Base-by-base conservation (phyloP, 805 yeast genomes). In the Metschnikowia colocasiae region DNA sequence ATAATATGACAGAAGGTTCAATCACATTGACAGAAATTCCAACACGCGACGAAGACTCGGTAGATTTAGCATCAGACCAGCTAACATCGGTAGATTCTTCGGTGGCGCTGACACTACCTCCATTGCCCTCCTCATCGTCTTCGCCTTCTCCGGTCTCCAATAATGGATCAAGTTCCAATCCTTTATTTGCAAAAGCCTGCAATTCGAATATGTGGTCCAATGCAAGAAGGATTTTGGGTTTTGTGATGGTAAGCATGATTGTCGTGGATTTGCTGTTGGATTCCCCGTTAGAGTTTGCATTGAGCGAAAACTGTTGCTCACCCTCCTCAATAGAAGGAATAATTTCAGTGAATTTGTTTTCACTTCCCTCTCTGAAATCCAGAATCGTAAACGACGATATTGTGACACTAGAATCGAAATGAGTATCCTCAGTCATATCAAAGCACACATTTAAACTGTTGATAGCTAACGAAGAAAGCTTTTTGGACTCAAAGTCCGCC, bases 121-220 rank as follows among this genome's bases (percentile, higher is more conserved):
- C 45, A 13, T 29, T 43, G 25, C 25, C 26, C 10, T 30, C 33
- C 7, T 23, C 31, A 1, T 46, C 49, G 1, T 44, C 53, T 4
- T 48, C 58, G 2, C 52, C 62, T 12, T 58, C 57, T 8, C 52
- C 59, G 5, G 48, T 48, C 6, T 57, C 49, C 18, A 38, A 48
- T 13, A 52, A 46, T 4, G 47, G 37, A 26, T 53, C 62, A 15
- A 49, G 56, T 27, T 62, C 65, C 22, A 77, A 53, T 0, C 81
- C 87, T 37, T 69, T 71, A 46, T 78, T 82, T n/a, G 72, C 62
- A 60, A 84, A 91, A 0, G 69, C 60, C 53, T 86, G 86, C 54
- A 94, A 59, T 1, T 94, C 87, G 63, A 91, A 79, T 30, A 92
- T 59, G 63, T 88, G 91, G 60, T 91, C 98, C 55, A 94, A 68